Conservation (phyloP, 208 protist species). For the Acanthamoeba lenticulata region DNA sequence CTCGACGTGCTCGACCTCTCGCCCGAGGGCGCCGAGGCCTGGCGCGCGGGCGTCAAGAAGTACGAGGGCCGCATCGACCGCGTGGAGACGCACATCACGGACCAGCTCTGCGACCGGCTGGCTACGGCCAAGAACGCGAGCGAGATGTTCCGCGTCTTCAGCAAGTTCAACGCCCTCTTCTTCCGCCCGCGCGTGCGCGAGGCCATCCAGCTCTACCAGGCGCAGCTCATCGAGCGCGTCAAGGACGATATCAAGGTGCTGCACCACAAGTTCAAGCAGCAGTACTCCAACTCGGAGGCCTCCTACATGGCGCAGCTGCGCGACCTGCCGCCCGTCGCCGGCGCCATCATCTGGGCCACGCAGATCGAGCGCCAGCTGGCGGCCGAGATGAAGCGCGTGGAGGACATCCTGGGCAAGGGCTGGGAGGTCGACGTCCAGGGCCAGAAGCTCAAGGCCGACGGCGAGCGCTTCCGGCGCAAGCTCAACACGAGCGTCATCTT, state of each 20-base stretch:
- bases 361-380: slow-evolving; percentile 90
- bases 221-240: slow-evolving; percentile 86
- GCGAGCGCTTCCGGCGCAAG: slow-evolving; percentile 85
- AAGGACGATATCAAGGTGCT: slow-evolving; percentile 89
- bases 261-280: slow-evolving; percentile 87
- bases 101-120: slow-evolving; percentile 85
- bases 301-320: slow-evolving; percentile 83
- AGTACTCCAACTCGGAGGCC: slow-evolving; percentile 86
- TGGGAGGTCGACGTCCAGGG: slow-evolving; percentile 89
- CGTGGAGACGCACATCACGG: slow-evolving; percentile 88
- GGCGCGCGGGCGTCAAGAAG: slow-evolving; percentile 75
- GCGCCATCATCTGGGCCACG: slow-evolving; percentile 89
- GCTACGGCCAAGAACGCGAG: slow-evolving; percentile 86
- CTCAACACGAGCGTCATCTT: slow-evolving; percentile 84
- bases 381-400: slow-evolving; percentile 87
- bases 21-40: slow-evolving; percentile 80
- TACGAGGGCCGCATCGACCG: slow-evolving; percentile 86
- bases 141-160: slow-evolving; percentile 92
- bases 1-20: slow-evolving; percentile 82
- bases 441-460: slow-evolving; percentile 84
- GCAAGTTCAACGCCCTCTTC: slow-evolving; percentile 90
- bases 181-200: slow-evolving; percentile 84
- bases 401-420: slow-evolving; percentile 87
- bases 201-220: slow-evolving; percentile 89
- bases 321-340: slow-evolving; percentile 88